Evolutionary conservation across 192 early-diverging fungal species (phyloP).

Genomic region (Geosiphon pyriformis): DNA sequence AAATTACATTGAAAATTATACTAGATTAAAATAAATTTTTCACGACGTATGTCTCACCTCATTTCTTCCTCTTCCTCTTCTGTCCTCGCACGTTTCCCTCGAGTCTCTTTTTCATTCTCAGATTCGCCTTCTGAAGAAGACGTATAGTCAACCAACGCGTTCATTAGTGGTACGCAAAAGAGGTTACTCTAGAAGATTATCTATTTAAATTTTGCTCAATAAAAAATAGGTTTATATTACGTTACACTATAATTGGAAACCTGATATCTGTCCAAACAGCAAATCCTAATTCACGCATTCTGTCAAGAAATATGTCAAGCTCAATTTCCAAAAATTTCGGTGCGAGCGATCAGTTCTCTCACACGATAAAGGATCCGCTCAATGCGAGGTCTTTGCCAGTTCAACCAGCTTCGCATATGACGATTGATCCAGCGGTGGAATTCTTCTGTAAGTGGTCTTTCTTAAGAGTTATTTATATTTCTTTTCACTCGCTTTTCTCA

Average conservation of each 20-base stretch:
- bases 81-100: neutral
- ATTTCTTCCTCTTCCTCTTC: neutral
- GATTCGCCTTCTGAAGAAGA: neutral
- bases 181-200: too few species aligned
- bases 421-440: slow-evolving; percentile 19
- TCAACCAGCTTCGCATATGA: slow-evolving; percentile 11
- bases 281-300: too few species aligned
- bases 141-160: neutral
- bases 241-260: too few species aligned
- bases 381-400: slow-evolving; percentile 17
- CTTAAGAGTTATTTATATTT: neutral
- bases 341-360: neutral
- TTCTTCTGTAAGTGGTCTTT: slow-evolving; percentile 20
- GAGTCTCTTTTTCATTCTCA: neutral
- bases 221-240: too few species aligned
- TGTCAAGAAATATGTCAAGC: too few species aligned
- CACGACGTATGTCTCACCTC: neutral
- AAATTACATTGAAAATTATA: too few species aligned
- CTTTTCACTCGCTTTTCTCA: neutral
- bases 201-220: too few species aligned
- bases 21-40: too few species aligned
- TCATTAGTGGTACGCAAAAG: neutral
- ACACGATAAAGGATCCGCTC: slow-evolving; percentile 15
- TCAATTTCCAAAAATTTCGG: neutral
- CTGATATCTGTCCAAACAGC: too few species aligned